Conservation (phyloP, 164 flowering plant species). For the Malania oleifera region DNA sequence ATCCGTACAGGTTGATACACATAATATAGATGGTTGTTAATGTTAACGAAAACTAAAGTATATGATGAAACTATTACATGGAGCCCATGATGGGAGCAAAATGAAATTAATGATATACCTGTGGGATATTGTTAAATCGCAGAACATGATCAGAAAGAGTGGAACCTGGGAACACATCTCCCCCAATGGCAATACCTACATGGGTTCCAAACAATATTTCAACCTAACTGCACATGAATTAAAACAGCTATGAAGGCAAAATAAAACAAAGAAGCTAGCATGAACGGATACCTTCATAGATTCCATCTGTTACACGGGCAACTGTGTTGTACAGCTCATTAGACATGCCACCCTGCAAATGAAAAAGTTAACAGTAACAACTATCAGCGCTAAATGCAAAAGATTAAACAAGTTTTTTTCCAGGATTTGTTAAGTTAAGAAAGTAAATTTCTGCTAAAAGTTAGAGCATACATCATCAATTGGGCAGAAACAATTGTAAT, state of each 20-base stretch:
- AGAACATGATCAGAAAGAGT: conserved; percentile 95
- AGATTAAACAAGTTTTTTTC: background rate
- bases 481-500: too few species aligned
- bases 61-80: too few species aligned
- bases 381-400: background rate
- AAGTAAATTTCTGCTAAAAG: background rate
- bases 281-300: conserved; percentile 71
- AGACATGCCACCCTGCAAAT: conserved; percentile 95
- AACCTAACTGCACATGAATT: background rate
- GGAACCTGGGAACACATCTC: conserved; percentile 99
- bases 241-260: background rate
- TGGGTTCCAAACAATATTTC: conserved; percentile 4
- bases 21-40: background rate
- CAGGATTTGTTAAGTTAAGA: background rate
- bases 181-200: conserved; percentile 97
- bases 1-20: background rate
- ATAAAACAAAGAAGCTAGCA: background rate
- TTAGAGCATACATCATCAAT: background rate
- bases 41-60: too few species aligned
- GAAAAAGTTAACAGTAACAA: background rate
- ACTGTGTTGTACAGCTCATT: conserved; percentile 89
- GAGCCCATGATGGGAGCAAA: background rate
- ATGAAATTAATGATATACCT: conserved; percentile 39
- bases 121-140: conserved; percentile 95
- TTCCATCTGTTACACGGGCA: conserved; percentile 98